Conservation (phyloP, 2,329 filamentous ascomycete species). For the Tricladium varicosporioides region DNA sequence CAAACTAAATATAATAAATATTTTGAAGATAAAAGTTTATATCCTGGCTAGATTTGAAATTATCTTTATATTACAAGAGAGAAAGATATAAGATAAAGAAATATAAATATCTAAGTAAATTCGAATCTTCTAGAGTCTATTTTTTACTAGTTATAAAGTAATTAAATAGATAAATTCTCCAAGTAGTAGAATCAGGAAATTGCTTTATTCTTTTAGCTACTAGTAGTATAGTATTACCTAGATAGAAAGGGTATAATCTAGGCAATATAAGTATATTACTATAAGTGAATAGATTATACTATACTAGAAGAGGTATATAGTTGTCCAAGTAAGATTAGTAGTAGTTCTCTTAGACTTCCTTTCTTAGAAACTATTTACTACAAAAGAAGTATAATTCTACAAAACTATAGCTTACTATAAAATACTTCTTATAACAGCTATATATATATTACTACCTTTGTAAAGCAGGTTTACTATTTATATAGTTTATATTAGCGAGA, state of each 20-base stretch:
- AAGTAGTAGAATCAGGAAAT: neutral
- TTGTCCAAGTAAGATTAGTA: neutral
- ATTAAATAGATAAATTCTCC: neutral
- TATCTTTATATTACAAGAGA: neutral
- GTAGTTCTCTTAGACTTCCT: neutral
- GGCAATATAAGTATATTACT: neutral
- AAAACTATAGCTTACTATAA: neutral
- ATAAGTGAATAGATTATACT: neutral
- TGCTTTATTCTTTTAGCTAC: neutral
- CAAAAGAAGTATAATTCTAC: neutral
- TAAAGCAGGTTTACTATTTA: conserved; percentile 7
- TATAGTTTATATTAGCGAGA: conserved; percentile 5
- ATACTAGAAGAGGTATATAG: neutral
- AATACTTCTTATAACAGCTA: neutral
- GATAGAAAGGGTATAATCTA: neutral
- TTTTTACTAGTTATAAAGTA: neutral
- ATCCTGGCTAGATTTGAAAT: neutral
- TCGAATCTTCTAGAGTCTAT: neutral
- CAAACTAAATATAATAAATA: neutral
- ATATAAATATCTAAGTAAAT: neutral
- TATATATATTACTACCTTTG: conserved; percentile 4
- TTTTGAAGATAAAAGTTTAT: neutral
- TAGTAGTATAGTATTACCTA: too few relatives aligned
- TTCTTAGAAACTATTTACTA: neutral
- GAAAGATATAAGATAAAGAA: neutral